A percentile compares a stretch with the other conserved stretches of the same genome.
These are phyloP conservation scores for Pythium guiyangense DNA, from an alignment of 352 stramenopile genomes.

Conservation along the genomic window DNA sequence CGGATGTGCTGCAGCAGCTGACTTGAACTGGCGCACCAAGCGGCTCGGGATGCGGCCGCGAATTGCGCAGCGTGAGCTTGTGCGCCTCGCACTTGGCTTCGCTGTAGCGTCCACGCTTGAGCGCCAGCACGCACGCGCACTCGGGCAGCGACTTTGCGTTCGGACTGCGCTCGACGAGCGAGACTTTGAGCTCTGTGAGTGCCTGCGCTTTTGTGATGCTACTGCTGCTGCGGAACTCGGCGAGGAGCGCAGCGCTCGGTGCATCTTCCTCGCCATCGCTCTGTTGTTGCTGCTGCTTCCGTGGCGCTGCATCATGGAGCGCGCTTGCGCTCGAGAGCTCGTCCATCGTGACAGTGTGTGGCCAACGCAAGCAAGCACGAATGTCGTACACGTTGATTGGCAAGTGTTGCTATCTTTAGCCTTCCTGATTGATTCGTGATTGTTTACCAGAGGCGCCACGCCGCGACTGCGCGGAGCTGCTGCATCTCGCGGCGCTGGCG, in stretches of 20 bases:
- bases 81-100: slow-evolving; percentile 49
- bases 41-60: slow-evolving; percentile 32
- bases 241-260: slow-evolving; percentile 5
- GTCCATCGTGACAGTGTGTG: background rate
- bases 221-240: slow-evolving; percentile 4
- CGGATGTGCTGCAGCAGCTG: slow-evolving; percentile 2
- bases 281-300: background rate
- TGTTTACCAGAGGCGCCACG: slow-evolving; percentile 12
- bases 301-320: background rate
- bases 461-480: background rate
- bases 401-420: background rate
- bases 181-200: slow-evolving; percentile 22
- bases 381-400: too few species aligned
- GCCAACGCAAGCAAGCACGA: background rate
- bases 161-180: slow-evolving; percentile 14
- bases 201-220: background rate
- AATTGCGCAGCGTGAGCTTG: slow-evolving; percentile 55
- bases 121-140: slow-evolving; percentile 35
- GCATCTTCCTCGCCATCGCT: slow-evolving; percentile 1
- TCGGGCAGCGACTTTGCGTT: slow-evolving; percentile 19
- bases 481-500: slow-evolving; percentile 12
- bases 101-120: slow-evolving; percentile 47
- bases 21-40: slow-evolving; percentile 17
- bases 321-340: background rate
- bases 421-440: too few species aligned